Base-by-base conservation (phyloP, 306 rosid genomes). In the Canavalia ensiformis region DNA sequence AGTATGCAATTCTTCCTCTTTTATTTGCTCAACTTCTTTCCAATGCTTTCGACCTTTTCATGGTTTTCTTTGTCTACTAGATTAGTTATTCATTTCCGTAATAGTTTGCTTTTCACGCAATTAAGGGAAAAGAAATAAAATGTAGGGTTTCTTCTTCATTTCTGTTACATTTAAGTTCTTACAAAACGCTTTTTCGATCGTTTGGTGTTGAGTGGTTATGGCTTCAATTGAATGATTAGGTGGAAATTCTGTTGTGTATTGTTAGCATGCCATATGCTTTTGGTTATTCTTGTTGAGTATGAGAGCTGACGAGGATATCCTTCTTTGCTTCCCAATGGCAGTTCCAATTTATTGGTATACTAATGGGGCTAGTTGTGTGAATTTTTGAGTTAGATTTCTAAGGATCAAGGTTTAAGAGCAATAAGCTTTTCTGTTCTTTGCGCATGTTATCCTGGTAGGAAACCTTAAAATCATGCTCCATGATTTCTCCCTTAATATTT, bases 1-100 rank as follows among this genome's bases (percentile, higher is more conserved):
- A 93, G 99, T 95, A 89, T 50, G 87, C 64, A 33, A 9, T 7
- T 59, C 46, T 69, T n/a, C 54, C 33, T 8, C 60, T 68, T 25
- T 81, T 31, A 2, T 42, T 50, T 42, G 0, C 6, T 64, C 44
- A 18, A 28, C 0, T 51, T 59, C 5, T 28, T 82, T 30, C 2
- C 8, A 10, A 3, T 29, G 31, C 37, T 80, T 34, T 56, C 2
- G 7, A 29, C 46, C 18, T 8, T 8, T 11, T 51, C 42, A 5
- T 39, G 1, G 4, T 49, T 46, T 46, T 66, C 3, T 11, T 25
- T 33, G 3, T 62, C 34, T 62, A 42, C 67, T 72, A 45, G 1
- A 50, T 39, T 72, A 30, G 37, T 28, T 9, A 42, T 35, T 30
- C 8, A 0, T 65, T 81, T 55, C 44, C 34, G 29, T 49, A 37